Evolutionary conservation across 345 rosid genomes (phyloP), one percentile per base, ranked within the genome.

Genomic region (Cardamine chenopodiifolia): DNA sequence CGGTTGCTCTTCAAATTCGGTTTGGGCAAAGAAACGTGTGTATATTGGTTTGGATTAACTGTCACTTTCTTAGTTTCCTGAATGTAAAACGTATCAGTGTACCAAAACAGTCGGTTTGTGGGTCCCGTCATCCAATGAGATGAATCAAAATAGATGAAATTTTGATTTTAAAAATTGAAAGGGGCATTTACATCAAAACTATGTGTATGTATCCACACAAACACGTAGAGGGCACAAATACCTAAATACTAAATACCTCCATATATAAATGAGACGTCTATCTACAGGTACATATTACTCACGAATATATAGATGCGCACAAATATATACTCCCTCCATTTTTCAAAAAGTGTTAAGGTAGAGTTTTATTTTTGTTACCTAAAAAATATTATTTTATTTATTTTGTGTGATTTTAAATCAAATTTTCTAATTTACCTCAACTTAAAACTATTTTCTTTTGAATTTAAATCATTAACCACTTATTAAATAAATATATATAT

Each of bases 41-140:
- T 54, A 47, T 55, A 58, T 70, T 70, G 52, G 61, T 48, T 29
- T 48, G 55, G 49, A 39, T 32, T 44, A 32, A 61, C 59, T 62
- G 65, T 69, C 75, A 54, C 70, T 53, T 47, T 62, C 75, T 62
- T 50, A 62, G 39, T 69, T 68, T 42, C 58, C 56, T 39, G 63
- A 53, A 73, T 73, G 69, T 8, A 59, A 52, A 62, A 61, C 49
- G 56, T 52, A 68, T 49, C 18, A 67, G 37, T 48, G 68, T 75
- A 31, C 68, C 57, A 61, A 34, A 32, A 13, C 8, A 15, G 74
- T 76, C 74, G 74, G 74, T 76, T 62, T 19, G 74, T 73, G 58
- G 55, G 71, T 54, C 58, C 48, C 42, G 68, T 52, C 31, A 28
- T 50, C 68, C 13, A 58, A 35, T 20, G 55, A 61, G 19, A 52